phyloP scores from a whole-genome alignment of 345 rosid species.

The Firmiana major region DNA sequence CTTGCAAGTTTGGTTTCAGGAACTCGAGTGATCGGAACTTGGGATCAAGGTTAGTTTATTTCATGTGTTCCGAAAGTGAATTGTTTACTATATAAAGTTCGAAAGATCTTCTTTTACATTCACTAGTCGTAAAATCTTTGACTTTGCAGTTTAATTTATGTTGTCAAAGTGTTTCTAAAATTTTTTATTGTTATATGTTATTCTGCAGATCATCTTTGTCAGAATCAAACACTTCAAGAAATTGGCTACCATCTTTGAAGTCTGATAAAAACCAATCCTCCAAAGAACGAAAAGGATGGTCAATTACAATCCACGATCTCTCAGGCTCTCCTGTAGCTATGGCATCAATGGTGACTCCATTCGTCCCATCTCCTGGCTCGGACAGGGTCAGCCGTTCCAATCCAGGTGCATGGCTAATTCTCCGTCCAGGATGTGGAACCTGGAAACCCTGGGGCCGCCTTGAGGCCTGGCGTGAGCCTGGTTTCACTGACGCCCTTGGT shows the following conservation, averaged over 20 bases:
- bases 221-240: conserved; percentile 41
- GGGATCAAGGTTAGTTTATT: conserved; percentile 48
- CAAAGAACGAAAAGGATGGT: conserved; percentile 93
- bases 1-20: conserved; percentile 85
- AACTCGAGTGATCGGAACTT: conserved; percentile 53
- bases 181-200: background rate
- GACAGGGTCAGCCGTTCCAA: conserved; percentile 76
- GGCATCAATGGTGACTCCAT: conserved; percentile 98
- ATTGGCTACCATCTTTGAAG: conserved; percentile 45
- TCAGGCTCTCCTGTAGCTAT: conserved; percentile 96
- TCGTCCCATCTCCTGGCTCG: conserved; percentile 84
- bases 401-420: conserved; percentile 94
- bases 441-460: conserved; percentile 98
- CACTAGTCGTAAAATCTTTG: background rate
- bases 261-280: conserved; percentile 50
- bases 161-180: background rate
- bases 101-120: no score
- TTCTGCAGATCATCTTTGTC: conserved; percentile 52
- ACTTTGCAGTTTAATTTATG: background rate
- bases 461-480: conserved; percentile 82
- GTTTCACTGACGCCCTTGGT: conserved; percentile 53
- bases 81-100: no score
- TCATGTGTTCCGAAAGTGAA: background rate
- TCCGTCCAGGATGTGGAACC: conserved; percentile 69
- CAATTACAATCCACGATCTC: conserved; percentile 84